Base-by-base conservation (phyloP, 2,329 filamentous ascomycete species). In the Pseudogymnoascus sp. region DNA sequence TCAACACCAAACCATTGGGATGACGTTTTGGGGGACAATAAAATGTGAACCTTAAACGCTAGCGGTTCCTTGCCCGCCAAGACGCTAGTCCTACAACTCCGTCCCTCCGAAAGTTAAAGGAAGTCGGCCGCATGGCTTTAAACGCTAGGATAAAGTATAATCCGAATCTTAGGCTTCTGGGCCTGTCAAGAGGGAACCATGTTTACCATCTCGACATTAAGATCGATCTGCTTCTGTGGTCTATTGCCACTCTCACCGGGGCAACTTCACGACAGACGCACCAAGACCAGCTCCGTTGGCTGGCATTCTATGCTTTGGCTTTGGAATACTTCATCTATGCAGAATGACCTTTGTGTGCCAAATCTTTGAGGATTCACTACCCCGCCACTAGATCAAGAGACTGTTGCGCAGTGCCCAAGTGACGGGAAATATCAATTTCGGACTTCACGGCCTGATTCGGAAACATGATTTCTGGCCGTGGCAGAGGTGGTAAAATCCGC, bases 401-500 rank as follows among this genome's bases (percentile, higher is more conserved):
- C 23, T 43, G 49, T 14, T 34, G 5, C 23, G 11, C 46, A 28
- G 43, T 21, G 18, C 23, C 21, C 43, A 28, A n/a, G 23, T 28
- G 28, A 14, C 16, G 28, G 49, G 49, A 34, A 56, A 34, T 21
- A 56, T 18, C 3, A 34, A 21, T 34, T 18, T 56, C 23, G 5
- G 49, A 6, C 9, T 56, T 21, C 9, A 56, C 9, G 9, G n/a
- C 28, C 49, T 34, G 28, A 56, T 7, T 56, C n/a, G 14, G 25
- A 34, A 68, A 66, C 25, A 82, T 82, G 79, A 80, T 82, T 68
- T 80, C 79, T 5, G 79, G 79, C 65, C 76, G 79, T 69, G 79
- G 79, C 63, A 76, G 77, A 71, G 73, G 46, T 11, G 78, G 81
- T 49, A 89, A 87, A 72, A 89, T 91, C 65, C 78, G 87, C 62